These are phyloP conservation scores for Annulohypoxylon nitens DNA, from an alignment of 495 filamentous ascomycete species.

Conservation along the genomic window DNA sequence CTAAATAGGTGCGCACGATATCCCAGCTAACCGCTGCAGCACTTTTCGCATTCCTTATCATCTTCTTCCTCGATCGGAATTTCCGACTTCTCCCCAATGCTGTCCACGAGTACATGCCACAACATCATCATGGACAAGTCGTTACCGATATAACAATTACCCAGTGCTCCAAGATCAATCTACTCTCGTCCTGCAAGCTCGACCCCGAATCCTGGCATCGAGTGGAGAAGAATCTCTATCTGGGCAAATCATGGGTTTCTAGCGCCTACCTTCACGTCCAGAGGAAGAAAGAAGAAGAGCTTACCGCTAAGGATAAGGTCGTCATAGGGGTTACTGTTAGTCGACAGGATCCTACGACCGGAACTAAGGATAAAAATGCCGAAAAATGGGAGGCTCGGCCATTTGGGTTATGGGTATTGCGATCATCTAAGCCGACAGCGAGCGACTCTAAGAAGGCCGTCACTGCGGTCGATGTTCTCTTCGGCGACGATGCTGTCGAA, in stretches of 20 bases:
- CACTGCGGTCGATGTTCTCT: conserved; percentile 90
- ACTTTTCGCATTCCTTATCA: conserved; percentile 72
- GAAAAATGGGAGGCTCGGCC: conserved; percentile 85
- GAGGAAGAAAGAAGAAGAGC: conserved; percentile 89
- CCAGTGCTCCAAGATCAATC: conserved; percentile 79
- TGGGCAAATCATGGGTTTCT: conserved; percentile 77
- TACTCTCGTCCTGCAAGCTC: conserved; percentile 83
- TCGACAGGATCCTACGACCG: conserved; percentile 74
- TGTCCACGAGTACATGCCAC: conserved; percentile 84
- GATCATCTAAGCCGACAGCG: conserved; percentile 78
- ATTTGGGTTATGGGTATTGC: conserved; percentile 88
- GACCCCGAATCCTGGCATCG: conserved; percentile 82
- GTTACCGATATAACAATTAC: conserved; percentile 91
- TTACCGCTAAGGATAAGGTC: conserved; percentile 78
- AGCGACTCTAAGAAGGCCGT: conserved; percentile 83
- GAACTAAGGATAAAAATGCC: conserved; percentile 67
- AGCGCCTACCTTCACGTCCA: conserved; percentile 88
- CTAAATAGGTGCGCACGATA: conserved; percentile 78
- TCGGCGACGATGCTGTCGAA: conserved; percentile 93
- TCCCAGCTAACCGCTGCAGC: conserved; percentile 80
- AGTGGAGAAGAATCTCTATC: conserved; percentile 92
- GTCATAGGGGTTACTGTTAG: conserved; percentile 87
- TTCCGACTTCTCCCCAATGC: conserved; percentile 85
- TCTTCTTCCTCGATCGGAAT: conserved; percentile 84
- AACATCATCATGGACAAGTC: conserved; percentile 82